Evolutionary conservation across 1,139 yeast genomes (phyloP).

Genomic region (Debaryomyces sp.): DNA sequence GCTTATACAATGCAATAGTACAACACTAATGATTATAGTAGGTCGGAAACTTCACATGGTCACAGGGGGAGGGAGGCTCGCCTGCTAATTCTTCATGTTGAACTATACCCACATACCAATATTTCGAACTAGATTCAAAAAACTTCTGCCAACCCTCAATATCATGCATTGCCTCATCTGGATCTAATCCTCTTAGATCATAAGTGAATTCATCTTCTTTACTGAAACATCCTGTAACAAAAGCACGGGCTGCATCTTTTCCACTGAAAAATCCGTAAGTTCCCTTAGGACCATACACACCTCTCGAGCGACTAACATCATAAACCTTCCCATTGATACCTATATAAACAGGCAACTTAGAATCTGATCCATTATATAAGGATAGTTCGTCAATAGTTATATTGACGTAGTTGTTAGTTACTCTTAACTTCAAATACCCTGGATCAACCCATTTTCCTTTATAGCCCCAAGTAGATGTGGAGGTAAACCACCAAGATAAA

Average conservation of each 20-base stretch:
- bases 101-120: slow-evolving; percentile 70
- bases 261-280: slow-evolving; percentile 67
- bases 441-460: slow-evolving; percentile 54
- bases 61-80: slow-evolving; percentile 41
- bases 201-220: slow-evolving; percentile 61
- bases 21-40: slow-evolving; percentile 7
- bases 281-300: slow-evolving; percentile 68
- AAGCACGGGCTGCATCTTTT: slow-evolving; percentile 71
- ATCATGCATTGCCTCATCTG: slow-evolving; percentile 32
- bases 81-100: slow-evolving; percentile 38
- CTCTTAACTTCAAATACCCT: slow-evolving; percentile 36
- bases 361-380: slow-evolving; percentile 54
- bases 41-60: slow-evolving; percentile 40
- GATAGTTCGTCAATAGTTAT: slow-evolving; percentile 54
- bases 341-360: slow-evolving; percentile 57
- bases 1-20: background rate
- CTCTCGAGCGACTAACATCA: slow-evolving; percentile 62
- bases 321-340: slow-evolving; percentile 69
- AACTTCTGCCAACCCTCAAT: slow-evolving; percentile 54
- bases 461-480: slow-evolving; percentile 55
- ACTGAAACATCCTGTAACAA: slow-evolving; percentile 74
- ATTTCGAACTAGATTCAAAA: slow-evolving; percentile 47
- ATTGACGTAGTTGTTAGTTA: slow-evolving; percentile 23
- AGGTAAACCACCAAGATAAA: slow-evolving; percentile 54
- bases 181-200: slow-evolving; percentile 66